Evolutionary conservation across 768 basidiomycete genomes (phyloP), one percentile per base, ranked within the genome.

Genomic region (Trametes villosa): DNA sequence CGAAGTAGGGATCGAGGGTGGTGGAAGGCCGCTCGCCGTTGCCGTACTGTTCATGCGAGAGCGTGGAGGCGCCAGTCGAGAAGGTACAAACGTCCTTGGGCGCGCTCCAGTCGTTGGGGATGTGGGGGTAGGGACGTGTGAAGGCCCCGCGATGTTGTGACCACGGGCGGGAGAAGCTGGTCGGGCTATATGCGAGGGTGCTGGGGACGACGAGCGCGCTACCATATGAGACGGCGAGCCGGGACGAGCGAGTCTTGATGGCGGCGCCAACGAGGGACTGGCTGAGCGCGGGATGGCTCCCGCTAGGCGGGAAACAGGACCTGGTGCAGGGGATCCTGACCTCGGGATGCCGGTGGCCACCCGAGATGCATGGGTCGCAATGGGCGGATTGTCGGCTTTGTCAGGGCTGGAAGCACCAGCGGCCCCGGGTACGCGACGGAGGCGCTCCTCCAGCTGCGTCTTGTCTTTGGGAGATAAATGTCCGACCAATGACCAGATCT

Each of bases 371-470:
- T 83, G 83, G 0, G 73, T 62, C 3, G 75, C 69, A 17, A 77
- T 74, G n/a, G 79, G 78, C 15, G 80, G 75, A 12, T 76, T 69
- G 13, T 77, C 69, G 22, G 79, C 76, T 22, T 72, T 78, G 41
- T 71, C 72, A 27, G 80, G 81, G 29, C 76, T 77, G n/a, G n/a
- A n/a, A n/a, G n/a, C n/a, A n/a, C n/a, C n/a, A 65, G 83, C 84
- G 31, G 89, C 85, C 7, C 88, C 88, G 30, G 87, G 78, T n/a
- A 93, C 85, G 33, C 92, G 88, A 46, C 91, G 88, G 29, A 97
- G 76, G 9, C 93, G 84, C 69, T 96, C 95, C 73, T 96, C 94
- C 30, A 97, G 82, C 68, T 95, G 92, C 9, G 93, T 94, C 69
- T 91, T 94, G 69, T 96, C 94, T 72, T 96, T 96, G 5, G 90